A percentile compares a stretch with the other conserved stretches of the same genome.
phyloP scores from a whole-genome alignment of 257 asterid genomes.

The Lycium ferocissimum region DNA sequence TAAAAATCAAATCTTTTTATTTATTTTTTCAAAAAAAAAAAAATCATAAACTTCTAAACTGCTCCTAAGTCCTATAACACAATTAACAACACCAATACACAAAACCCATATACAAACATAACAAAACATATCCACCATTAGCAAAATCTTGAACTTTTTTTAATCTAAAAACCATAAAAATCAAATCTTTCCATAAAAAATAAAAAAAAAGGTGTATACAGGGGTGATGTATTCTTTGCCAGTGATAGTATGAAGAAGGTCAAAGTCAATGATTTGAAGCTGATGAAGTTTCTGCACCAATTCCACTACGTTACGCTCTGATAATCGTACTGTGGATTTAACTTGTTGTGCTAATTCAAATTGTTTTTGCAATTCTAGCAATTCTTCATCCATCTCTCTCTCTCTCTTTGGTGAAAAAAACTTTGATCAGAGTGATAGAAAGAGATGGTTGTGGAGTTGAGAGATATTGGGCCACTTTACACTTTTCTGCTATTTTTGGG shows the following conservation, averaged over 20 bases:
- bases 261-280: conserved; percentile 88
- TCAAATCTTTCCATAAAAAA: background rate
- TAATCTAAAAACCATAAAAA: background rate
- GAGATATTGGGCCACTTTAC: no score
- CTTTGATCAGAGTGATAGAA: no score
- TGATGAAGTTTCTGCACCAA: conserved; percentile 88
- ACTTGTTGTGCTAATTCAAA: conserved; percentile 95
- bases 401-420: no score
- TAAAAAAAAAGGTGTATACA: conserved; percentile 33
- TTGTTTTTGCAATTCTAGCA: conserved; percentile 88
- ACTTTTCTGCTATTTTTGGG: no score
- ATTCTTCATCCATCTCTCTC: conserved; percentile 79
- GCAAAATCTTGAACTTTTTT: background rate
- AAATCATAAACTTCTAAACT: no score
- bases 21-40: no score
- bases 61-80: background rate
- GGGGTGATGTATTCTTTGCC: conserved; percentile 98
- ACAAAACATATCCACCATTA: background rate
- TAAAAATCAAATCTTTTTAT: background rate
- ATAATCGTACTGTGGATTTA: conserved; percentile 88
- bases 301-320: conserved; percentile 96
- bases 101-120: background rate
- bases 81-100: background rate
- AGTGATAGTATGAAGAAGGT: conserved; percentile 89
- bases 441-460: no score